Conservation (phyloP, 208 protist species). For the Strigomonas culicis region DNA sequence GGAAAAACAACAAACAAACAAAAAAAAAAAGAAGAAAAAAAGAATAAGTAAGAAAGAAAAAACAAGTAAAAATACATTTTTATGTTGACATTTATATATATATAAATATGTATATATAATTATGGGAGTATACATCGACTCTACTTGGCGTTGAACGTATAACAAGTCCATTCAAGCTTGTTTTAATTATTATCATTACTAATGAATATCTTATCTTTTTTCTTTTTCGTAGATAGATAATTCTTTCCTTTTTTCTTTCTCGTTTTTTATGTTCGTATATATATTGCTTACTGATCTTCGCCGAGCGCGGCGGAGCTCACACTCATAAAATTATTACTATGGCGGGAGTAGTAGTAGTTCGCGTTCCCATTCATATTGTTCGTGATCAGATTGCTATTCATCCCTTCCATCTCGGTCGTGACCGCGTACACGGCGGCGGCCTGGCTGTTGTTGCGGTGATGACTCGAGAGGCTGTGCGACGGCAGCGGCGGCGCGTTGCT, state of each 20-base stretch:
- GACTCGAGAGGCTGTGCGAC: not conserved
- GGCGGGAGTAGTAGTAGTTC: not conserved
- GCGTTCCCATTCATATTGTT: conserved; percentile 2
- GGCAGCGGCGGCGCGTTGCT: not conserved
- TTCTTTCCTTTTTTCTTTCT: conserved; percentile 12
- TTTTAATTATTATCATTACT: not conserved
- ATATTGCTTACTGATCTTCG: not conserved
- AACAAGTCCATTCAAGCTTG: not conserved
- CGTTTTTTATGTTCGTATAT: conserved; percentile 13
- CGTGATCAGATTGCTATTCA: not conserved
- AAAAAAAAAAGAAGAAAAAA: conserved; percentile 11
- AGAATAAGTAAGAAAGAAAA: conserved; percentile 12
- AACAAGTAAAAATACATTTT: conserved; percentile 13
- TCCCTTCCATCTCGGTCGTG: not conserved
- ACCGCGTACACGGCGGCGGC: not conserved
- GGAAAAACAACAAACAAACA: not conserved
- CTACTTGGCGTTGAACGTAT: too few species aligned
- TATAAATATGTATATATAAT: conserved; percentile 13
- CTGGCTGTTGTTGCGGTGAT: not conserved
- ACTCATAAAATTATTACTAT: conserved; percentile 5
- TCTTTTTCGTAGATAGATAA: conserved; percentile 4
- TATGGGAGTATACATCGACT: too few species aligned
- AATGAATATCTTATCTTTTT: conserved; percentile 7
- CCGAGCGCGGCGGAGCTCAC: not conserved
- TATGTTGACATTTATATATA: conserved; percentile 17